Conservation (phyloP, 1,139 yeast genomes). For the Wickerhamomyces sp. region DNA sequence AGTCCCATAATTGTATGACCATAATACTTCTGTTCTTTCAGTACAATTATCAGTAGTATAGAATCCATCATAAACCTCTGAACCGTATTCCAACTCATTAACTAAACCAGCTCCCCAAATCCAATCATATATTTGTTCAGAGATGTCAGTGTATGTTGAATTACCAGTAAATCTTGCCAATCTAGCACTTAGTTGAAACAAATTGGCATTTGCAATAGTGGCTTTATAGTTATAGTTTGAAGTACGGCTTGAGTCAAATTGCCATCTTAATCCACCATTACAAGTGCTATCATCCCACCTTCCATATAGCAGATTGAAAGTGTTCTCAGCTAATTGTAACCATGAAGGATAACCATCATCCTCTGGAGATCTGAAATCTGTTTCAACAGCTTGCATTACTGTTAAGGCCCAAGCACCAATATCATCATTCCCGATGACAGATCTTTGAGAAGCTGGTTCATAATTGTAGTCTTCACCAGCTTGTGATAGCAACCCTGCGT, state of each 20-base stretch:
- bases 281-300: conserved; percentile 69
- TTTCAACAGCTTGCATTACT: conserved; percentile 78
- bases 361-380: conserved; percentile 17
- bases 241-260: conserved; percentile 63
- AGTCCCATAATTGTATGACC: conserved; percentile 82
- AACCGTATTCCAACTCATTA: conserved; percentile 31
- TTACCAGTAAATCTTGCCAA: conserved; percentile 68
- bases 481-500: conserved; percentile 58
- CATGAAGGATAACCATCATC: conserved; percentile 44
- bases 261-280: conserved; percentile 84
- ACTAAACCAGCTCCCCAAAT: conserved; percentile 47
- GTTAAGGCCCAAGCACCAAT: conserved; percentile 90
- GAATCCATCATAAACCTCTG: conserved; percentile 70
- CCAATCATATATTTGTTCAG: conserved; percentile 72
- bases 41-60: conserved; percentile 52
- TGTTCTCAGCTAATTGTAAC: conserved; percentile 69
- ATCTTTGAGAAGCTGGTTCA: conserved; percentile 70
- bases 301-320: conserved; percentile 66
- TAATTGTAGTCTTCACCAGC: conserved; percentile 63
- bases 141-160: conserved; percentile 57
- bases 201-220: conserved; percentile 71
- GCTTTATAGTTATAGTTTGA: conserved; percentile 77
- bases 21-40: conserved; percentile 46
- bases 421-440: conserved; percentile 88
- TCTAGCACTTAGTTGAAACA: conserved; percentile 74